These are phyloP conservation scores for Periconia macrospinosa DNA, from an alignment of 2,329 filamentous ascomycete species.

Conservation along the genomic window DNA sequence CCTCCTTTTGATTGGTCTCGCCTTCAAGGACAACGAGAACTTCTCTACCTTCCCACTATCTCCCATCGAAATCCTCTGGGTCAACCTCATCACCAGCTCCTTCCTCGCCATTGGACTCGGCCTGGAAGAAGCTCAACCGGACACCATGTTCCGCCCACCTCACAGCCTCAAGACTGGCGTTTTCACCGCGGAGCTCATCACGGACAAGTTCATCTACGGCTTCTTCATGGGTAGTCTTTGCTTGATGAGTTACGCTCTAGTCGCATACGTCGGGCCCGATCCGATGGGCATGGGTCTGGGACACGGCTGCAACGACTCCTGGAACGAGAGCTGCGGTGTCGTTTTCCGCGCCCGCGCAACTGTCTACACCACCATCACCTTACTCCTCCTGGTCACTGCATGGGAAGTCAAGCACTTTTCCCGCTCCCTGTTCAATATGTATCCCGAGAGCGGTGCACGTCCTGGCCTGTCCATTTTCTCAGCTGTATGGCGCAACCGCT, in stretches of 20 bases:
- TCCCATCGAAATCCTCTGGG: conserved; percentile 52
- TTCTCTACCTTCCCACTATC: conserved; percentile 51
- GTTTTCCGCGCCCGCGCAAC: conserved; percentile 57
- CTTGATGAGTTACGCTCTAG: conserved; percentile 48
- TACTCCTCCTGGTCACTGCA: conserved; percentile 50
- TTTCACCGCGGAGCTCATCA: conserved; percentile 50
- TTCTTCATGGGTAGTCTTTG: conserved; percentile 50
- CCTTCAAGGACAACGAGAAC: conserved; percentile 48
- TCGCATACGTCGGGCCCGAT: conserved; percentile 42
- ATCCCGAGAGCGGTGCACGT: conserved; percentile 36
- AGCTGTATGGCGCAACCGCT: conserved; percentile 46
- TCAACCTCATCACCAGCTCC: conserved; percentile 51
- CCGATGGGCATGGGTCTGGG: conserved; percentile 48
- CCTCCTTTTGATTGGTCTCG: conserved; percentile 50
- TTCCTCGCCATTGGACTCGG: conserved; percentile 53
- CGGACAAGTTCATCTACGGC: conserved; percentile 53
- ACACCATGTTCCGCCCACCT: conserved; percentile 52
- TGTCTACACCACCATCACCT: conserved; percentile 49
- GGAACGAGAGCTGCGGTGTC: conserved; percentile 45
- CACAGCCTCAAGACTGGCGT: conserved; percentile 48
- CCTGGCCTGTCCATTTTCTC: conserved; percentile 40
- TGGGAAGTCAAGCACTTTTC: conserved; percentile 53
- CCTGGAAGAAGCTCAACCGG: conserved; percentile 49
- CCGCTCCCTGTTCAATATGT: conserved; percentile 49
- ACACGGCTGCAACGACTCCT: conserved; percentile 48